Evolutionary conservation across 208 protist species (phyloP), one percentile per base, ranked within the genome.

Genomic region (Acanthamoeba castellanii): DNA sequence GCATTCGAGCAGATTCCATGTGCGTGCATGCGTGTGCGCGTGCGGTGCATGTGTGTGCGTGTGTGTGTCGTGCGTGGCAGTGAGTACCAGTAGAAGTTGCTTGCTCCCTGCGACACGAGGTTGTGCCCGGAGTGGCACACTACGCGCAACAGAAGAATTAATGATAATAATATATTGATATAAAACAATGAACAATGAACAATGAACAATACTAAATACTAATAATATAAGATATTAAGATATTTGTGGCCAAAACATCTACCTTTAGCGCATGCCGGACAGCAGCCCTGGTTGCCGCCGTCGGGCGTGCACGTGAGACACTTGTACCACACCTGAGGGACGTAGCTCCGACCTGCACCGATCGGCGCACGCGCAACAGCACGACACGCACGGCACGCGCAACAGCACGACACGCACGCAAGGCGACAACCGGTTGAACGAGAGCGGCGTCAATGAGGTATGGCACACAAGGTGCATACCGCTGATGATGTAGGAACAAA

Each of bases 401-500:
- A 61, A 61, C 55, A 61, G 6, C 55, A 61, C 5, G 55, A 61
- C 55, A 16, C n/a, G 37, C 37, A 37, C 37, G 37, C 37, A 37
- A 37, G 1, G 3, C 37, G 37, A 37, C 37, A 37, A 37, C 42
- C 42, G 42, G 42, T 47, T 47, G 42, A 47, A 9, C 42, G 42
- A 47, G 2, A 47, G 42, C 42, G 42, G 42, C 42, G 42, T 0
- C 42, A 47, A 47, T 2, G 42, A 47, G 42, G 42, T 47, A 47
- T 11, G 5, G 5, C 42, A 47, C 1, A 47, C 42, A 47, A 47
- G 57, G 57, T 7, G 20, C 22, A 5, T 74, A 74, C 66, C 66
- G 66, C 30, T 84, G 74, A 84, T n/a, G 74, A 84, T 84, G 74
- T 84, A 84, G 16, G 74, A 50, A 34, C 74, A 84, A 14, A 84